Percentiles rank a stretch among this genome's conserved stretches.
Evolutionary conservation across 78 protist species (phyloP).

Genomic region (Dictyostelium brefeldianum): DNA sequence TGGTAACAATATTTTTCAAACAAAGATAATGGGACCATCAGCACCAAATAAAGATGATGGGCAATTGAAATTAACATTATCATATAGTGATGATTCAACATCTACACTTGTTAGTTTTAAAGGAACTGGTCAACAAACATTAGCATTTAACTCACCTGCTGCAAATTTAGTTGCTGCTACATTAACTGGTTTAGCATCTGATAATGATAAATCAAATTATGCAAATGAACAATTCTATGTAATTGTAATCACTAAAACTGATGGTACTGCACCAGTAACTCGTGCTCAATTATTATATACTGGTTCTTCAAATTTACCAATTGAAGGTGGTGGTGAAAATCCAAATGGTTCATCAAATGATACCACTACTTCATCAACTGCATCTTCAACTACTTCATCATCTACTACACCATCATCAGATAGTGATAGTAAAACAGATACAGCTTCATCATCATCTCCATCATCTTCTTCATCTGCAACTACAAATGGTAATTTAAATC

Average conservation of each 20-base stretch:
- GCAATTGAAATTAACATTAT: background rate
- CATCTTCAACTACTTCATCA: background rate
- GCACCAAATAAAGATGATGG: background rate
- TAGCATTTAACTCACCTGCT: background rate
- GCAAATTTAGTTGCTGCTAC: background rate
- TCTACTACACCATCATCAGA: background rate
- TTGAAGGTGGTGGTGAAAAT: background rate
- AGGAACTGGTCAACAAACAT: background rate
- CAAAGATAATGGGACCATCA: background rate
- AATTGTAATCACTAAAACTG: background rate
- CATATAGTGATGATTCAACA: background rate
- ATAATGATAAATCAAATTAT: background rate
- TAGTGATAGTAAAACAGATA: background rate
- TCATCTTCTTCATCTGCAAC: too few relatives aligned
- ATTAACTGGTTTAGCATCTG: background rate
- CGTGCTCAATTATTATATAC: background rate
- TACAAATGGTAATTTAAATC: background rate
- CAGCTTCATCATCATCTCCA: background rate
- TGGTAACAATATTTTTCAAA: background rate
- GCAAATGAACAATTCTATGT: background rate
- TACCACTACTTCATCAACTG: background rate
- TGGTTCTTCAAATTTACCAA: background rate
- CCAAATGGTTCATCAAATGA: background rate
- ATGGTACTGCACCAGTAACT: background rate
- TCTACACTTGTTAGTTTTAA: background rate